Evolutionary conservation across 108 stramenopile species (phyloP), one percentile per base, ranked within the genome.

Genomic region (Aurantiochytrium sp.): DNA sequence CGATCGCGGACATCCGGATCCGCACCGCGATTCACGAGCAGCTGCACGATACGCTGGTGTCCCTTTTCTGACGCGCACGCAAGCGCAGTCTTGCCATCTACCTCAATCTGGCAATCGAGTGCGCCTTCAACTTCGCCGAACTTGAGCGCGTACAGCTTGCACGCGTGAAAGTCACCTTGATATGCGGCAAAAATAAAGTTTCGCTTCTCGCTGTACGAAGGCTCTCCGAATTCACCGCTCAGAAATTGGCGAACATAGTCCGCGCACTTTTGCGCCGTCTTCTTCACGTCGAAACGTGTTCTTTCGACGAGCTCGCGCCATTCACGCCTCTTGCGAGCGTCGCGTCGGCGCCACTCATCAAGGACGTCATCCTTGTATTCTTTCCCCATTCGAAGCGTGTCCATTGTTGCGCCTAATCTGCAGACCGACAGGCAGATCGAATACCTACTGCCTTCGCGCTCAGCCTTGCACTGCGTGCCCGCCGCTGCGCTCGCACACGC

Each of bases 341-440:
- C 76, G 49, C 76, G 76, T 53, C 51, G 6, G 19, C 76, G 76
- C 76, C 76, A 83, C n/a, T 83, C 76, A 12, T 4, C 76, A 12
- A 83, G 76, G 12, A 83, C 76, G n/a, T 83, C 76, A 12, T 47
- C 18, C 51, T 83, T 83, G 76, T 83, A 83, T 23, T 55, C 76
- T 45, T 53, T 83, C 12, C 76, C 76, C 45, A 83, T 14, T 12
- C 12, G n/a, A 43, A 83, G 23, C 43, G 45, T 83, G n/a, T 83
- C 51, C 76, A 83, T 83, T 18, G 23, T 53, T 23, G 49, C 45
- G 10, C 18, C 76, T 12, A 42, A 1, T 12, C 64, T 69, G 64
- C 35, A 35, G 35, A 0, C 35, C 35, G 35, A 35, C 35, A 35
- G 0, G 35, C 35, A 35, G 35, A 35, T 35, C 0, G 35, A 1